Percentiles rank a stretch among this genome's conserved stretches.
Conservation (phyloP, 129 eudicot genomes). For the Centaurea solstitialis region DNA sequence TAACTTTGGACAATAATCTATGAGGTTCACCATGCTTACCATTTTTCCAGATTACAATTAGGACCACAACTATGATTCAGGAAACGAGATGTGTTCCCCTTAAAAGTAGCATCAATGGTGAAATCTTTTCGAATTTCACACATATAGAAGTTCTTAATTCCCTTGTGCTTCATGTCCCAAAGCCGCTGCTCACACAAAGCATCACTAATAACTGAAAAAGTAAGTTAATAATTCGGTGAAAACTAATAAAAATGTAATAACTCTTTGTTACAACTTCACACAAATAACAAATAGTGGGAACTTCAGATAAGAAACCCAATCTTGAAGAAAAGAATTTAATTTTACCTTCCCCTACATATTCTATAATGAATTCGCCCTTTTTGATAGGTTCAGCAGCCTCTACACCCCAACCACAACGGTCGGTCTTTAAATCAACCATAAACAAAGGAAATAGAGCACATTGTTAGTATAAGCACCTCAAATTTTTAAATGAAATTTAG, state of each 20-base stretch:
- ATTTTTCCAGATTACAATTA: conserved; percentile 88
- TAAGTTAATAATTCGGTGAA: conserved; percentile 9
- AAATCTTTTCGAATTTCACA: conserved; percentile 86
- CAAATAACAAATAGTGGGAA: too few relatives aligned
- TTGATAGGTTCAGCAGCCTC: conserved; percentile 76
- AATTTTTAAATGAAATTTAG: not conserved
- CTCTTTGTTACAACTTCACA: not conserved
- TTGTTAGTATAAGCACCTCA: not conserved
- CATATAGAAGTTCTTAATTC: conserved; percentile 71
- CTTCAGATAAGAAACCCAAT: not conserved
- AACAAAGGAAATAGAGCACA: not conserved
- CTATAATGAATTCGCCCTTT: conserved; percentile 84
- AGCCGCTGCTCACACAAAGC: conserved; percentile 76
- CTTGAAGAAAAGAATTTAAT: not conserved
- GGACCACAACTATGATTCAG: conserved; percentile 95
- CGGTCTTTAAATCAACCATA: conserved; percentile 53
- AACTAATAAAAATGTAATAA: not conserved
- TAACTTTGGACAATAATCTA: not conserved
- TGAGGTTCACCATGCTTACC: conserved; percentile 56
- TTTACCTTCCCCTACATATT: conserved; percentile 93
- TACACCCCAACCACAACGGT: conserved; percentile 92
- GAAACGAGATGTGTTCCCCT: conserved; percentile 85
- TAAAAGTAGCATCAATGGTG: conserved; percentile 88
- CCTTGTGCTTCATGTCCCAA: conserved; percentile 79
- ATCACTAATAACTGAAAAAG: conserved; percentile 75